Evolutionary conservation across 2,329 filamentous ascomycete genomes (phyloP), one percentile per base, ranked within the genome.

Genomic region (Stagonosporopsis cucurbitacearum): DNA sequence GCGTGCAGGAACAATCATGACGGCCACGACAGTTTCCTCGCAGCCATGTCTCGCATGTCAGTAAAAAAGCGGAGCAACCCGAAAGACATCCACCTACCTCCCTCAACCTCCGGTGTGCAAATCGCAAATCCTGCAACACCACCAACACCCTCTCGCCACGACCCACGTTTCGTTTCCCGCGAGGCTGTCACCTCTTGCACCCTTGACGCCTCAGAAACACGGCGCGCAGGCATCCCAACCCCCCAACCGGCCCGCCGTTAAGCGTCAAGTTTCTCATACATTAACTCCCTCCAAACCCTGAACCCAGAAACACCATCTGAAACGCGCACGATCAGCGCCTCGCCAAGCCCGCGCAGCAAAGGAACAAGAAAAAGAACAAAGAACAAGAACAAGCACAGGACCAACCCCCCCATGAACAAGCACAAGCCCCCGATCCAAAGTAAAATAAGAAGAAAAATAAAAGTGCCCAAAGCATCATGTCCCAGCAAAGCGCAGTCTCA

Each of bases 81-180:
- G 9, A 28, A 28, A 15, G 45, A 23, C 19, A n/a, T n/a, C n/a
- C n/a, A n/a, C n/a, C n/a, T n/a, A n/a, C n/a, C n/a, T 6, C 3
- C 37, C 12, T 19, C n/a, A 20, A 19, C 8, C 20, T 32, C 39
- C 52, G 41, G 47, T 30, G 17, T 43, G 23, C 15, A 26, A 11
- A 54, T 54, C 36, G 30, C 46, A 56, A 56, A 56, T 51, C 42
- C 37, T 56, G 53, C 47, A 42, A 56, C 53, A 42, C 52, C 28
- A 40, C 35, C 52, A 45, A 55, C 19, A 50, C 52, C 23, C 15
- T 17, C 42, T 39, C 44, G 26, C 46, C 43, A 50, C 43, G 28
- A 22, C 15, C 6, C 7, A 8, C 36, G 53, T 56, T 56, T 56
- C 53, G 53, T 56, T 51, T 51, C 11, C 9, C 20, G 47, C 53